Conservation (phyloP, 2,329 filamentous ascomycete species). For the Trichoderma lentiforme region DNA sequence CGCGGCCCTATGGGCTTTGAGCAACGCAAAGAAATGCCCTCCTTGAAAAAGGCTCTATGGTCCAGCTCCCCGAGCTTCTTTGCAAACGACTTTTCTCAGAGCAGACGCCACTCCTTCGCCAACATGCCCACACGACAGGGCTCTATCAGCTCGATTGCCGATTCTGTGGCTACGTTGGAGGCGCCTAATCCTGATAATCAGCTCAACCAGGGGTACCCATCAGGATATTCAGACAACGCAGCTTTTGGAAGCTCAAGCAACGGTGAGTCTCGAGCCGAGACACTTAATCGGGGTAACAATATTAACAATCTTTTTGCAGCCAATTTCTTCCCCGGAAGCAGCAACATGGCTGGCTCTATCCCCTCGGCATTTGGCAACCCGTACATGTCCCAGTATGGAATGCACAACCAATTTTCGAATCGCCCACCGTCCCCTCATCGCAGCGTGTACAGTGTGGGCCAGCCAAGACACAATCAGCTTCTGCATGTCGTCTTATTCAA, state of each 20-base stretch:
- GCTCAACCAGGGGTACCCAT: conserved; percentile 41
- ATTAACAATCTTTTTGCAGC: conserved; percentile 19
- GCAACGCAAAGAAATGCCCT: conserved; percentile 58
- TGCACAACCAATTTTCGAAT: conserved; percentile 44
- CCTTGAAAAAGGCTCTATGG: conserved; percentile 66
- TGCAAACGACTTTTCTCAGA: conserved; percentile 64
- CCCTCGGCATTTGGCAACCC: conserved; percentile 34
- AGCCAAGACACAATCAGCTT: conserved; percentile 63
- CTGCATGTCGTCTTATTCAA: conserved; percentile 95
- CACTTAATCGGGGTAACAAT: conserved; percentile 7
- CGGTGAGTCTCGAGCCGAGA: conserved; percentile 34
- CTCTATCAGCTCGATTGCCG: conserved; percentile 59
- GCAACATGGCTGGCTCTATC: conserved; percentile 24
- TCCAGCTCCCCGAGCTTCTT: conserved; percentile 68
- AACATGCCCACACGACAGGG: conserved; percentile 63
- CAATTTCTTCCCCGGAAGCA: conserved; percentile 27
- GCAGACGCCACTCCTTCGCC: conserved; percentile 76
- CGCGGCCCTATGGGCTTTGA: conserved; percentile 53
- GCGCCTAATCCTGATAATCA: conserved; percentile 42
- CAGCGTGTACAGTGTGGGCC: conserved; percentile 58
- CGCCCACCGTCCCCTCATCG: conserved; percentile 60
- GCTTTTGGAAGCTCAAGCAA: conserved; percentile 38
- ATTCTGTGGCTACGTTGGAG: conserved; percentile 48
- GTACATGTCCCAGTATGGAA: conserved; percentile 46
- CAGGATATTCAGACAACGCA: conserved; percentile 39